These are phyloP conservation scores for Candida jianshihensis DNA, from an alignment of 805 yeast species.

Conservation along the genomic window DNA sequence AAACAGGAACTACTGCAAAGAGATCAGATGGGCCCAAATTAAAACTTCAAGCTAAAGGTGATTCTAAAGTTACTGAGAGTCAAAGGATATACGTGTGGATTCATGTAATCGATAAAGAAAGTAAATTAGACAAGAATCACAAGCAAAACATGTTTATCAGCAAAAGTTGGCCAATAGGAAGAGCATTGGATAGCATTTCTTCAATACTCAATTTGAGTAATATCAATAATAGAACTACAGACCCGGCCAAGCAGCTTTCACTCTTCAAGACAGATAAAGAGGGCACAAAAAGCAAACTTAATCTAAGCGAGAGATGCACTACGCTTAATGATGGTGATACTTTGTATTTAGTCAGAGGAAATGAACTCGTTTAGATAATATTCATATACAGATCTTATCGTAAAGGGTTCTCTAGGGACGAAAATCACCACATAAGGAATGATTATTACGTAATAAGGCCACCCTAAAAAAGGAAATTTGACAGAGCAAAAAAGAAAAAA, in stretches of 20 bases:
- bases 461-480: too few relatives aligned
- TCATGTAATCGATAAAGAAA: conserved; percentile 20
- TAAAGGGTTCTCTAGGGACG: too few relatives aligned
- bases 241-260: conserved; percentile 13
- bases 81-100: conserved; percentile 20
- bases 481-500: too few relatives aligned
- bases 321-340: conserved; percentile 14
- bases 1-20: conserved; percentile 12
- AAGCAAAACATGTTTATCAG: conserved; percentile 17
- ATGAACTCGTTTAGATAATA: too few relatives aligned
- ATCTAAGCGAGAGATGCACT: conserved; percentile 15
- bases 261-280: conserved; percentile 13
- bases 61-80: conserved; percentile 9
- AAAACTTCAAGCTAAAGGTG: conserved; percentile 20
- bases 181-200: conserved; percentile 21
- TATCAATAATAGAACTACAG: conserved; percentile 18
- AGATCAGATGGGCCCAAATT: conserved; percentile 16
- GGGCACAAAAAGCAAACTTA: conserved; percentile 10
- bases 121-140: conserved; percentile 14
- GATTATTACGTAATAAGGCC: too few relatives aligned
- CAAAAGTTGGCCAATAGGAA: conserved; percentile 22
- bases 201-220: conserved; percentile 14
- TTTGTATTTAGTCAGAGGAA: conserved; percentile 20
- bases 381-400: too few relatives aligned
- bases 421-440: too few relatives aligned